phyloP scores from a whole-genome alignment of 352 stramenopile genomes.

The Globisporangium camurandrum region DNA sequence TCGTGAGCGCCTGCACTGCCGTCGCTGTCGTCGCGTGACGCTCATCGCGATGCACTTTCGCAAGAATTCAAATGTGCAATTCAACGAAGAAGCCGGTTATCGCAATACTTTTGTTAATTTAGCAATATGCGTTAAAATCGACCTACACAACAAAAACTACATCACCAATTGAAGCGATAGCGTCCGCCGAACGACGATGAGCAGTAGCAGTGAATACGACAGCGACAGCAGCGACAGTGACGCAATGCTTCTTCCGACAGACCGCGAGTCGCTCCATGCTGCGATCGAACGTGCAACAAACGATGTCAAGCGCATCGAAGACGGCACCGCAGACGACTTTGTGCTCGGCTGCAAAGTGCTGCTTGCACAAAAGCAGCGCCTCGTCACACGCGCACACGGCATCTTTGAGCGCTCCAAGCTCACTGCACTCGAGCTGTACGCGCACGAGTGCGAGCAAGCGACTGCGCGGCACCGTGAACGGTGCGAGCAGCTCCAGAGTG shows the following conservation, averaged over 20 bases:
- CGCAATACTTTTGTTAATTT: too few relatives aligned
- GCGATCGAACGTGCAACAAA: slow-evolving; percentile 18
- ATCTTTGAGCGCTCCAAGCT: slow-evolving; percentile 21
- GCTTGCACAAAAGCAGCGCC: slow-evolving; percentile 9
- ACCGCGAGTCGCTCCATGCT: slow-evolving; percentile 22
- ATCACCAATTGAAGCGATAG: neutral
- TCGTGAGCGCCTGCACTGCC: too few relatives aligned
- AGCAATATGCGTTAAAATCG: too few relatives aligned
- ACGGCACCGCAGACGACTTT: slow-evolving; percentile 28
- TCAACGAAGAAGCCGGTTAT: too few relatives aligned
- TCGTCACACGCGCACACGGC: slow-evolving; percentile 21
- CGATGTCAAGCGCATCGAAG: slow-evolving; percentile 20
- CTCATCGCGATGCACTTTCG: too few relatives aligned
- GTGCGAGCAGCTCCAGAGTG: slow-evolving; percentile 38
- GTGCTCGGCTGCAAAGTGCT: slow-evolving; percentile 26
- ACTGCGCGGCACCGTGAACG: slow-evolving; percentile 26
- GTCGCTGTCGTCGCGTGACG: neutral
- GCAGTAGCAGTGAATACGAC: neutral
- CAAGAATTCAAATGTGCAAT: too few relatives aligned
- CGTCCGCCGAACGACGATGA: too few relatives aligned
- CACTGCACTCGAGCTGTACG: slow-evolving; percentile 22
- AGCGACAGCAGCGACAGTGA: slow-evolving; percentile 7
- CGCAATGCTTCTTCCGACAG: slow-evolving; percentile 13
- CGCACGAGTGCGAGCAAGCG: slow-evolving; percentile 35
- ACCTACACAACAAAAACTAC: neutral